A percentile compares a stretch with the other conserved stretches of the same genome.
phyloP scores from a whole-genome alignment of 345 rosid genomes.

The Euphorbia tirucalli region DNA sequence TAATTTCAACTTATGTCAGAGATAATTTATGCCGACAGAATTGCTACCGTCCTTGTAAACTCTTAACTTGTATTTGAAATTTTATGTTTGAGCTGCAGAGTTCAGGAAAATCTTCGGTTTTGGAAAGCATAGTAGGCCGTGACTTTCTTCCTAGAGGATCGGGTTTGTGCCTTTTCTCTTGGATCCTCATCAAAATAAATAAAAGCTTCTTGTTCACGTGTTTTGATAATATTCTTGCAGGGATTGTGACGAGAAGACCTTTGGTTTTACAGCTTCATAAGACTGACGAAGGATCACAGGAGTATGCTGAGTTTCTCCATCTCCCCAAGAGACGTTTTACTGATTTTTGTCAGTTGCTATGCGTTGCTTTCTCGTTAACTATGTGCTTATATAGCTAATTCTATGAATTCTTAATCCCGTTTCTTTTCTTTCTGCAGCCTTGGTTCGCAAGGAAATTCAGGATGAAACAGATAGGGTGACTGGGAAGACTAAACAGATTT shows the following conservation, averaged over 20 bases:
- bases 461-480: conserved; percentile 93
- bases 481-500: conserved; percentile 82
- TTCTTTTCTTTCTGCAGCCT: conserved; percentile 35
- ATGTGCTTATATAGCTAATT: background rate
- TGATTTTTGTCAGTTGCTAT: conserved; percentile 31
- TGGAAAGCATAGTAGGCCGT: conserved; percentile 92
- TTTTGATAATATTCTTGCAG: conserved; percentile 33
- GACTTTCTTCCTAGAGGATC: conserved; percentile 99
- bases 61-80: background rate
- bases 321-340: conserved; percentile 33
- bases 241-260: conserved; percentile 60
- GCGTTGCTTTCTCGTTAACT: background rate
- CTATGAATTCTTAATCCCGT: background rate
- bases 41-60: background rate
- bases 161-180: conserved; percentile 38
- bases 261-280: conserved; percentile 45
- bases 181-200: background rate
- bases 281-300: conserved; percentile 33
- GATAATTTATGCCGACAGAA: background rate
- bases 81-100: conserved; percentile 47
- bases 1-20: too few relatives aligned
- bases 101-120: conserved; percentile 96
- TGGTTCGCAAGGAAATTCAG: conserved; percentile 83
- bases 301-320: conserved; percentile 46
- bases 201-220: background rate